These are phyloP conservation scores for Talaromyces sp. DNA, from an alignment of 2,329 filamentous ascomycete species.

Conservation along the genomic window DNA sequence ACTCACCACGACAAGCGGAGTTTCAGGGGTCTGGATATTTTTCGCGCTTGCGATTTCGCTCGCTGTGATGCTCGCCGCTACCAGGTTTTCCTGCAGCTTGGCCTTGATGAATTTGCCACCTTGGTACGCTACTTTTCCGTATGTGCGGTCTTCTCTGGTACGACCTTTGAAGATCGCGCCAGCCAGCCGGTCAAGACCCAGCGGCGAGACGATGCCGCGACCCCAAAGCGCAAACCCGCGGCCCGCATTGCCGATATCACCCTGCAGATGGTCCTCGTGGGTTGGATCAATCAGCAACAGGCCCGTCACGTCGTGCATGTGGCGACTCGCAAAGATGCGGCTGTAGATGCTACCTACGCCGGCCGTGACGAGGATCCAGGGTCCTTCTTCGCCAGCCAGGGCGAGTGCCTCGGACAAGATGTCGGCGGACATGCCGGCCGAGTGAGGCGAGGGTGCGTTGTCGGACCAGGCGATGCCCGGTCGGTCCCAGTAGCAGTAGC, in stretches of 20 bases:
- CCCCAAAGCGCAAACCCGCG: constrained; percentile 83
- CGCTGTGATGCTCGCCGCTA: constrained; percentile 75
- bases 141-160: constrained; percentile 75
- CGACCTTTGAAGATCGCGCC: constrained; percentile 79
- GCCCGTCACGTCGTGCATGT: constrained; percentile 67
- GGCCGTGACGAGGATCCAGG: constrained; percentile 81
- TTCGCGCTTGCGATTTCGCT: constrained; percentile 74
- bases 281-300: constrained; percentile 81
- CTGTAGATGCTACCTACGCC: constrained; percentile 85
- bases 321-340: constrained; percentile 82
- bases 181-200: constrained; percentile 73
- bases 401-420: constrained; percentile 81
- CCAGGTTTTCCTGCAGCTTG: constrained; percentile 85
- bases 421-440: constrained; percentile 86
- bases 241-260: constrained; percentile 56
- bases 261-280: constrained; percentile 73
- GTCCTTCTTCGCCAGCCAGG: constrained; percentile 72
- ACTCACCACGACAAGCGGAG: constrained; percentile 73
- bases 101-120: constrained; percentile 80
- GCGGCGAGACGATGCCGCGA: constrained; percentile 75
- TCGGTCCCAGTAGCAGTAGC: constrained; percentile 94
- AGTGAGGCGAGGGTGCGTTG: constrained; percentile 87
- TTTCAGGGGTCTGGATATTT: constrained; percentile 62
- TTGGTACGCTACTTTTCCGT: constrained; percentile 72
- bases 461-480: constrained; percentile 86